phyloP scores from a whole-genome alignment of 768 basidiomycete species.

The Podaxis pistillaris region DNA sequence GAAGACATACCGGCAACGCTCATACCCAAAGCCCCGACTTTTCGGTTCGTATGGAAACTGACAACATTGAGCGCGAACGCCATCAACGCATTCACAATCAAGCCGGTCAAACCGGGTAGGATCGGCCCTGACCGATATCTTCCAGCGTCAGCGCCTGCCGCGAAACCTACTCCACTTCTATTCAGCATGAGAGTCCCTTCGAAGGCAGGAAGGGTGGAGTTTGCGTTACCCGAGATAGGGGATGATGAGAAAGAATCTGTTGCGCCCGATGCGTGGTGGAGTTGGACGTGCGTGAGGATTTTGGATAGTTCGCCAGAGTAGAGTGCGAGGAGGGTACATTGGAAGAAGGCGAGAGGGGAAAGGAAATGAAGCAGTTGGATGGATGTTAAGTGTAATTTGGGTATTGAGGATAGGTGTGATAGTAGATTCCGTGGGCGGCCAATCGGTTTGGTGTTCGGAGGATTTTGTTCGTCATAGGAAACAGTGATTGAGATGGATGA shows the following conservation, averaged over 20 bases:
- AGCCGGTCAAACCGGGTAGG: conserved; percentile 21
- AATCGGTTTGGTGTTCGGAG: neutral
- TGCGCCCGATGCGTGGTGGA: conserved; percentile 8
- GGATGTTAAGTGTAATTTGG: conserved; percentile 44
- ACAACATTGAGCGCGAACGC: conserved; percentile 94
- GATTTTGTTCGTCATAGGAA: neutral
- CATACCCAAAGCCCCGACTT: conserved; percentile 87
- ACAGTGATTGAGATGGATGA: conserved; percentile 10
- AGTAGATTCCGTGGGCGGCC: neutral
- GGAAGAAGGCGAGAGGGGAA: conserved; percentile 88
- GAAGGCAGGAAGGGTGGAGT: neutral
- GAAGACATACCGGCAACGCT: conserved; percentile 73
- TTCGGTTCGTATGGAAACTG: conserved; percentile 93
- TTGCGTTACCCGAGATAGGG: neutral
- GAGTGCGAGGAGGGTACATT: conserved; percentile 79
- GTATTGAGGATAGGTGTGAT: conserved; percentile 19
- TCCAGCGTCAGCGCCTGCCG: conserved; percentile 23
- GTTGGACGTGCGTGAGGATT: neutral
- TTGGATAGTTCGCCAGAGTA: conserved; percentile 73
- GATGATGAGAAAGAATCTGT: conserved; percentile 27
- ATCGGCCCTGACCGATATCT: conserved; percentile 9
- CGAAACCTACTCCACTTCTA: conserved; percentile 28
- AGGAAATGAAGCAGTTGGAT: conserved; percentile 88
- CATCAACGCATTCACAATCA: conserved; percentile 78
- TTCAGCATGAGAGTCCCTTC: neutral